phyloP scores from a whole-genome alignment of 306 rosid species.

The Prunus dulcis region DNA sequence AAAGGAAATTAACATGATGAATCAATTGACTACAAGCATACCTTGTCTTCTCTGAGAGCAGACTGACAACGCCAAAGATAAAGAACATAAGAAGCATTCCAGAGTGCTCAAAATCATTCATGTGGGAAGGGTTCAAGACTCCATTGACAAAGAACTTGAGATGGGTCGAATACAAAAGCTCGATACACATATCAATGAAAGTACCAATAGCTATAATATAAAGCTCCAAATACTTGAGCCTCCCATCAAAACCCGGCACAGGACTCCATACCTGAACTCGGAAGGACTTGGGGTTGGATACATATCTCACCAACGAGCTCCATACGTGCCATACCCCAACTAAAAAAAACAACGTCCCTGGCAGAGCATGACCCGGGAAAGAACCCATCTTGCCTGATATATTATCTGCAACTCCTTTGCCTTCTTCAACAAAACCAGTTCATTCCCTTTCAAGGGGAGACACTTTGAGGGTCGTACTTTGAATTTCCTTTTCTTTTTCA shows the following conservation, averaged over 20 bases:
- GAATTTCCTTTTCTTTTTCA: neutral
- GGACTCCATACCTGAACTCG: slow-evolving; percentile 75
- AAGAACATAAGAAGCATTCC: slow-evolving; percentile 99
- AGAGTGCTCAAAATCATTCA: slow-evolving; percentile 93
- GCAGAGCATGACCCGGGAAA: slow-evolving; percentile 88
- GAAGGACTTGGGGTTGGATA: slow-evolving; percentile 47
- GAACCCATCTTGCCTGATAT: slow-evolving; percentile 63
- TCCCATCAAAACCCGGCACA: slow-evolving; percentile 77
- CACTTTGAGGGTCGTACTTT: neutral
- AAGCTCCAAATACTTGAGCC: slow-evolving; percentile 76
- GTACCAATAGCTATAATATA: slow-evolving; percentile 71
- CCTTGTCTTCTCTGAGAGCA: slow-evolving; percentile 78
- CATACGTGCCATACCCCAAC: slow-evolving; percentile 93
- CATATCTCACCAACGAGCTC: slow-evolving; percentile 64
- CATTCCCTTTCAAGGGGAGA: slow-evolving; percentile 17
- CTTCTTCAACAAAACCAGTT: slow-evolving; percentile 16
- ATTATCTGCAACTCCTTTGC: slow-evolving; percentile 9
- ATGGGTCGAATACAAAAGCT: slow-evolving; percentile 90
- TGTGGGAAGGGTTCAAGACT: slow-evolving; percentile 75
- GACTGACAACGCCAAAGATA: slow-evolving; percentile 58
- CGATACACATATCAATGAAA: slow-evolving; percentile 84
- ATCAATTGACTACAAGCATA: slow-evolving; percentile 22
- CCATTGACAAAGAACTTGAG: slow-evolving; percentile 70
- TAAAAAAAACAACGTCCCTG: slow-evolving; percentile 87
- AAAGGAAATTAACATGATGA: neutral